Conservation (phyloP, 352 stramenopile genomes). For the Albugo laibachii region DNA sequence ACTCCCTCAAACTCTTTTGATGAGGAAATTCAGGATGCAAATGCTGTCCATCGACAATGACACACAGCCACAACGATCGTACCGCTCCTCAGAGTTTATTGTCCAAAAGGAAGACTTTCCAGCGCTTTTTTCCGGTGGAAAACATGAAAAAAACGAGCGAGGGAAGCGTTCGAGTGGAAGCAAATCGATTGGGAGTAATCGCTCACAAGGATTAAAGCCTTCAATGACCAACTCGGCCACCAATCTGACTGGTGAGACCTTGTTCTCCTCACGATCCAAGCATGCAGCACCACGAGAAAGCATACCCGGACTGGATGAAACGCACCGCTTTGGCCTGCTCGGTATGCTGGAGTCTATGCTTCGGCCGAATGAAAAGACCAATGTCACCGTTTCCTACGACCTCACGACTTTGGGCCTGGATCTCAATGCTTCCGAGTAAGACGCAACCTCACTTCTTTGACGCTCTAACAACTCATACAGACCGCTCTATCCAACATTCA, state of each 20-base stretch:
- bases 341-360: slow-evolving; percentile 71
- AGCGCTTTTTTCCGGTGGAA: slow-evolving; percentile 27
- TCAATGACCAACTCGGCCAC: not conserved
- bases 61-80: slow-evolving; percentile 13
- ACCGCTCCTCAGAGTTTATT: slow-evolving; percentile 47
- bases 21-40: not conserved
- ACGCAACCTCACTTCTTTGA: not conserved
- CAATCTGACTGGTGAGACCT: slow-evolving; percentile 1
- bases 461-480: slow-evolving; percentile 8
- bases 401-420: slow-evolving; percentile 68
- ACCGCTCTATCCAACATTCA: slow-evolving; percentile 60
- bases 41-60: not conserved
- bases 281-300: not conserved
- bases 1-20: not conserved
- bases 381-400: slow-evolving; percentile 57
- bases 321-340: slow-evolving; percentile 36
- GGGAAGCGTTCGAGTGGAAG: not conserved
- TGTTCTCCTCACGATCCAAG: not conserved
- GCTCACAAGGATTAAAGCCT: not conserved
- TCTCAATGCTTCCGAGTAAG: slow-evolving; percentile 67
- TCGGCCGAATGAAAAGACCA: slow-evolving; percentile 33
- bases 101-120: slow-evolving; percentile 79
- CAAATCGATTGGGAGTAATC: slow-evolving; percentile 1
- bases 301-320: not conserved
- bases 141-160: slow-evolving; percentile 1